Conservation (phyloP, 1,284 basidiomycete species). For the Leccinum subfulvum region DNA sequence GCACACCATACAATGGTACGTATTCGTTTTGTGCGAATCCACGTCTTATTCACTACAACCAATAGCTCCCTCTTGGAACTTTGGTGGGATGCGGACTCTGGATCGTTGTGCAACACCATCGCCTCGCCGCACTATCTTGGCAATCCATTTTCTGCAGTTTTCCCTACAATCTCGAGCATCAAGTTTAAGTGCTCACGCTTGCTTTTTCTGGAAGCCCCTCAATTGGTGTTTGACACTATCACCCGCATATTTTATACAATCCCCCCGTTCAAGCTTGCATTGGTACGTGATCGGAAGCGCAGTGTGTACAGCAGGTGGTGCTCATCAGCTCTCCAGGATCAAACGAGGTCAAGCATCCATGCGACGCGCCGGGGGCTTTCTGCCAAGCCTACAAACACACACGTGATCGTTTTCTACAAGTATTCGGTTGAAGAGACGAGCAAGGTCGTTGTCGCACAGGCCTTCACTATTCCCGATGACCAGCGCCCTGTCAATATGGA, state of each 20-base stretch:
- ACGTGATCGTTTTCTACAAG: too few species aligned
- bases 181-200: neutral
- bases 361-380: neutral
- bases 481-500: too few species aligned
- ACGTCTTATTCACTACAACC: too few species aligned
- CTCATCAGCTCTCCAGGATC: neutral
- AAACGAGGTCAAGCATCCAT: neutral
- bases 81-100: neutral
- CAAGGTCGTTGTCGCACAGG: too few species aligned
- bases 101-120: neutral
- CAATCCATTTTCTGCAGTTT: too few species aligned
- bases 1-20: too few species aligned
- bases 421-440: too few species aligned
- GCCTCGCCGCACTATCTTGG: neutral
- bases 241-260: conserved; percentile 5
- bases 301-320: too few species aligned
- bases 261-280: neutral
- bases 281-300: neutral
- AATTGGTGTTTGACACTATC: conserved; percentile 1
- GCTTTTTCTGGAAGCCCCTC: neutral
- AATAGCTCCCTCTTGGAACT: neutral
- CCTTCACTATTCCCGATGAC: too few species aligned
- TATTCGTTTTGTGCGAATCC: too few species aligned
- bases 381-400: neutral
- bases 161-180: too few species aligned